A percentile compares a stretch with the other conserved stretches of the same genome.
These are phyloP conservation scores for Quillaja saponaria DNA, from an alignment of 306 rosid species.

Conservation along the genomic window DNA sequence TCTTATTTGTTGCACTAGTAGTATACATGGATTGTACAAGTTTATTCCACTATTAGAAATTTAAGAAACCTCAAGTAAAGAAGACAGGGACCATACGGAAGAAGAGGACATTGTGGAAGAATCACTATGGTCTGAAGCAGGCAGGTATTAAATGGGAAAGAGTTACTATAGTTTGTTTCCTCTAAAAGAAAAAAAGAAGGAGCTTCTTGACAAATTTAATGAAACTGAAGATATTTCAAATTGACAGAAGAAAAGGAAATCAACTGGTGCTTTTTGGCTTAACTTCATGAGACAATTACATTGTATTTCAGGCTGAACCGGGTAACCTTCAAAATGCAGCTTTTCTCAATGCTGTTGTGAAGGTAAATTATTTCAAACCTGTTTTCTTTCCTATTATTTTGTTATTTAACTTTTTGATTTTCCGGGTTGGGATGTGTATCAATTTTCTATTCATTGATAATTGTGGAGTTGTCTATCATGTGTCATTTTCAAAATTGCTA, in stretches of 20 bases:
- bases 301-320: slow-evolving; percentile 65
- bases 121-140: too few species aligned
- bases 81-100: too few species aligned
- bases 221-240: not conserved
- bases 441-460: slow-evolving; percentile 19
- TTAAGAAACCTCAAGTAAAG: too few species aligned
- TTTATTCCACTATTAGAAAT: too few species aligned
- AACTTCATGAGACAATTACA: slow-evolving; percentile 18
- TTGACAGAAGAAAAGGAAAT: too few species aligned
- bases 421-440: slow-evolving; percentile 1
- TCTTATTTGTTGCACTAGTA: not conserved
- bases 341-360: slow-evolving; percentile 93
- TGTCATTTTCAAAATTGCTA: not conserved
- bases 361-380: too few species aligned
- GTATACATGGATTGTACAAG: too few species aligned
- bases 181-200: not conserved
- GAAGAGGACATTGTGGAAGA: too few species aligned
- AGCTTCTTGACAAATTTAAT: not conserved
- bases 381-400: not conserved
- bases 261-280: not conserved
- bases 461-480: slow-evolving; percentile 22
- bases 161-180: not conserved
- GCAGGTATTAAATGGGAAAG: not conserved
- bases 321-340: slow-evolving; percentile 61
- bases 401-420: slow-evolving; percentile 6